Conservation (phyloP, 2,329 filamentous ascomycete genomes). For the Fusarium illudens region DNA sequence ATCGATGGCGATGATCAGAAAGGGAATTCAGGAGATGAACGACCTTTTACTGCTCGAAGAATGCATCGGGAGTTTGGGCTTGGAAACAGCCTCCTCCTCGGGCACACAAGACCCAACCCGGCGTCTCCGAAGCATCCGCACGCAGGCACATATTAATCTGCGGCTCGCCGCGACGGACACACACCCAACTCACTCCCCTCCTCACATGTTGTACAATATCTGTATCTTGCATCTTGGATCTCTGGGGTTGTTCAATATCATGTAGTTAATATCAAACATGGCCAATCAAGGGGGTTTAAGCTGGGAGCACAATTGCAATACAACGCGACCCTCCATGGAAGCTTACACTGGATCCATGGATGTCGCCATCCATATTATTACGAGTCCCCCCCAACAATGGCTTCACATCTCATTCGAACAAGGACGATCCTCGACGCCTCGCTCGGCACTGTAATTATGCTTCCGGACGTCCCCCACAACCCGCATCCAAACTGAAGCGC, state of each 20-base stretch:
- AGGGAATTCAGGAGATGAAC: background rate
- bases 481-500: background rate
- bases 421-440: background rate
- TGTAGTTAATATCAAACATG: background rate
- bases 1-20: background rate
- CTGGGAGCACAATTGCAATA: background rate
- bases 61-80: background rate
- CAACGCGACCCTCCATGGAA: background rate
- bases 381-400: background rate
- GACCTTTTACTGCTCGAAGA: background rate
- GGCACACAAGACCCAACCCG: background rate
- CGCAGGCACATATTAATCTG: background rate
- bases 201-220: conserved; percentile 6
- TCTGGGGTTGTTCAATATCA: background rate
- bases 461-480: background rate
- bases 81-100: background rate
- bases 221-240: conserved; percentile 8
- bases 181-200: background rate
- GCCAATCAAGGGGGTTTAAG: background rate
- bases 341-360: background rate
- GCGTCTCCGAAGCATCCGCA: background rate
- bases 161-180: background rate
- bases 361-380: background rate
- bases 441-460: background rate
- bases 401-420: background rate